A percentile compares a stretch with the other conserved stretches of the same genome.
phyloP scores from a whole-genome alignment of 768 basidiomycete species.

The Pleurotus djamor region DNA sequence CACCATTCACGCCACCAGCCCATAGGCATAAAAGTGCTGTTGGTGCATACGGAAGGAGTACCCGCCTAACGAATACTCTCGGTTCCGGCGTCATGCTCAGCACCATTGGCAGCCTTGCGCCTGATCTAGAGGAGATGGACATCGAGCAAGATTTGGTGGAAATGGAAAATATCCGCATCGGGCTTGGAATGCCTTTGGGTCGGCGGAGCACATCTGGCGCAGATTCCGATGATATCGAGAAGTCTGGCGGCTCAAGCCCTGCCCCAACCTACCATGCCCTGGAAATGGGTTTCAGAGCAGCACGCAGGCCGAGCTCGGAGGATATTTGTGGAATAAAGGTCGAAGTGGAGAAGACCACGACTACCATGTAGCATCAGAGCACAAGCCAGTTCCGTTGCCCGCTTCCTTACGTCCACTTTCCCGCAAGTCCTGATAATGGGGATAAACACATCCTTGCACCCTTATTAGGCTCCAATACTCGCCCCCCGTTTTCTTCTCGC shows the following conservation, averaged over 20 bases:
- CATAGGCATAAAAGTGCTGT: conserved; percentile 39
- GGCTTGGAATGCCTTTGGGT: conserved; percentile 51
- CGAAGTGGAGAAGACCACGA: conserved; percentile 60
- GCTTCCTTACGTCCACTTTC: conserved; percentile 4
- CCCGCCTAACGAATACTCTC: conserved; percentile 45
- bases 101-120: conserved; percentile 58
- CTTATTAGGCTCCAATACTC: neutral
- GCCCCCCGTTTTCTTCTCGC: neutral
- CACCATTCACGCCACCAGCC: conserved; percentile 51
- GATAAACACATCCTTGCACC: neutral
- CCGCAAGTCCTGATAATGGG: neutral
- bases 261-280: conserved; percentile 54
- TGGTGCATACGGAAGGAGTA: conserved; percentile 30
- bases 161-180: conserved; percentile 55
- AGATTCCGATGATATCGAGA: conserved; percentile 33
- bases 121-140: conserved; percentile 44
- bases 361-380: conserved; percentile 38
- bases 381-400: conserved; percentile 10
- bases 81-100: conserved; percentile 64
- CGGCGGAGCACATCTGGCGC: conserved; percentile 48
- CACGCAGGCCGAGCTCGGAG: conserved; percentile 25
- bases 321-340: conserved; percentile 50
- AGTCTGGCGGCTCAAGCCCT: conserved; percentile 30
- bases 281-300: conserved; percentile 43
- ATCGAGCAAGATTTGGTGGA: conserved; percentile 53